Evolutionary conservation across 2,329 filamentous ascomycete genomes (phyloP), one percentile per base, ranked within the genome.

Genomic region (Fusarium mundagurra): DNA sequence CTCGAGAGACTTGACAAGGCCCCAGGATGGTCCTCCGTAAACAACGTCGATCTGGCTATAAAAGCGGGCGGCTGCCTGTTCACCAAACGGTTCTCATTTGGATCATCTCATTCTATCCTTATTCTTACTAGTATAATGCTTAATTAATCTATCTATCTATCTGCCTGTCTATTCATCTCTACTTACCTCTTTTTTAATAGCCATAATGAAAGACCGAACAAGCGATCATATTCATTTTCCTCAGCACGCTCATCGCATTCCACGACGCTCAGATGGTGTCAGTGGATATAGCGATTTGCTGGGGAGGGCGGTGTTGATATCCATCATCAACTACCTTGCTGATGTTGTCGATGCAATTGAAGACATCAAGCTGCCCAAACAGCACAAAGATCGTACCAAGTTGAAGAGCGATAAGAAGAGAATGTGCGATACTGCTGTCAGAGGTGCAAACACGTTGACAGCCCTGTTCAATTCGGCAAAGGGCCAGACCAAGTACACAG

Each of bases 171-270:
- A 47, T 38, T 36, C 48, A 48, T n/a, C 22, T 45, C 18, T 24
- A 64, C 36, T 29, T 44, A 27, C 36, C 41, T 50, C 36, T 39
- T 62, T 31, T 67, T 33, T 67, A 61, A 57, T 69, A 68, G 31
- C 45, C 71, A 74, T 22, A 61, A 73, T 73, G 71, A 71, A 55
- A 54, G 68, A 51, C 54, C 53, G 71, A 61, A 58, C 67, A 14
- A 73, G 71, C 71, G 67, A 74, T 38, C 34, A 64, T 31, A 73
- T 73, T 58, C 67, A 71, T 34, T 73, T 73, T 38, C 71, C 71
- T 11, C 71, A 68, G 29, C 63, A 74, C 47, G 72, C 72, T 31
- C 54, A 72, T 13, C 71, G 71, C 14, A 63, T 72, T 9, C 71
- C 71, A 12, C 67, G 62, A 29, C 71, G 71, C 33, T n/a, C 55